Evolutionary conservation across 495 filamentous ascomycete species (phyloP).

Genomic region (Lepidopterella palustris): DNA sequence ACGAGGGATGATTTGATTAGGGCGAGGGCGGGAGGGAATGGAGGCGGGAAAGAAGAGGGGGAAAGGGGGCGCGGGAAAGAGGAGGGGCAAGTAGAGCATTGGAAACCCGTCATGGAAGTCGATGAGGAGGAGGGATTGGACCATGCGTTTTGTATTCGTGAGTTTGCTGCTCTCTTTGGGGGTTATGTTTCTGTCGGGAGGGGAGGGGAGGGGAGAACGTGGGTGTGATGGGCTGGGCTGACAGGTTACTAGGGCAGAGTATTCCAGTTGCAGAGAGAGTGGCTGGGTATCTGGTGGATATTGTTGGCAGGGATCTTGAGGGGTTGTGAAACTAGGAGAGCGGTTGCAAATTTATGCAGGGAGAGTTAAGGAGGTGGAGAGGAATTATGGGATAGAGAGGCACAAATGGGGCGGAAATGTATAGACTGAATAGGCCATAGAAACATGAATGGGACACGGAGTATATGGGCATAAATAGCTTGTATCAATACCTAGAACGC

Average conservation of each 20-base stretch:
- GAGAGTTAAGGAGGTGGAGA: no score
- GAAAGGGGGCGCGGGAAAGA: constrained; percentile 8
- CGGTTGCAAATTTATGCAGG: no score
- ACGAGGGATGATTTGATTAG: constrained; percentile 69
- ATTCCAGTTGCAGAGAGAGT: constrained; percentile 50
- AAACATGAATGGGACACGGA: neutral
- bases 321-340: no score
- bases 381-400: no score
- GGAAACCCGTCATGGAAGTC: constrained; percentile 62
- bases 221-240: no score
- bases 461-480: neutral
- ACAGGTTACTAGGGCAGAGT: constrained; percentile 17
- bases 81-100: constrained; percentile 31
- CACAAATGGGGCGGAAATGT: no score
- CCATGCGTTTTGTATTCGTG: constrained; percentile 77
- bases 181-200: no score
- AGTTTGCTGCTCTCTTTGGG: constrained; percentile 33
- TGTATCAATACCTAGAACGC: neutral
- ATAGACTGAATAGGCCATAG: no score
- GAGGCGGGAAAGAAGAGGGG: neutral
- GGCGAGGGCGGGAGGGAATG: constrained; percentile 35
- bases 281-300: constrained; percentile 53
- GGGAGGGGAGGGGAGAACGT: no score
- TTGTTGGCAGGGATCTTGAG: constrained; percentile 26
- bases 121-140: constrained; percentile 64